These are phyloP conservation scores for Penicillium sp. DNA, from an alignment of 2,329 filamentous ascomycete genomes.

Conservation along the genomic window DNA sequence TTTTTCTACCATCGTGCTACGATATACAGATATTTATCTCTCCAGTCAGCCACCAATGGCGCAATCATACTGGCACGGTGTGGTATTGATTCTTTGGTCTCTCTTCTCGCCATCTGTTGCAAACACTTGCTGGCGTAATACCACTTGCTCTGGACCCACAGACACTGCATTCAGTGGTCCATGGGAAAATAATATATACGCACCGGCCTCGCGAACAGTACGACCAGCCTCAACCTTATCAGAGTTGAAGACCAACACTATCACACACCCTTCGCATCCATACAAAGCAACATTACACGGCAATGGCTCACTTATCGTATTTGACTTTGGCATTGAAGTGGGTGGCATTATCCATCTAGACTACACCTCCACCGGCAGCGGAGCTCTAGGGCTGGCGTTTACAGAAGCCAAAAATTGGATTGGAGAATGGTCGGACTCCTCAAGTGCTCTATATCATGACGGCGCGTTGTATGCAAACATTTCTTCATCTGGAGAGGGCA, in stretches of 20 bases:
- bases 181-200: slow-evolving; percentile 60
- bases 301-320: slow-evolving; percentile 55
- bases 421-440: slow-evolving; percentile 49
- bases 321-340: slow-evolving; percentile 60
- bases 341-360: slow-evolving; percentile 55
- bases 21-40: not conserved
- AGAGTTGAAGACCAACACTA: slow-evolving; percentile 28
- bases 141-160: slow-evolving; percentile 51
- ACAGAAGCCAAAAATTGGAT: slow-evolving; percentile 51
- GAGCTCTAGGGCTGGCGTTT: slow-evolving; percentile 48
- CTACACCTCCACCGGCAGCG: slow-evolving; percentile 45
- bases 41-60: slow-evolving; percentile 11
- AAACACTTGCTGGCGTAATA: slow-evolving; percentile 54
- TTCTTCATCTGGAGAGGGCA: slow-evolving; percentile 30
- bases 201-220: slow-evolving; percentile 53
- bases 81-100: slow-evolving; percentile 15
- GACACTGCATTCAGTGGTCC: slow-evolving; percentile 54
- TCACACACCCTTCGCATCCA: slow-evolving; percentile 30
- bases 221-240: slow-evolving; percentile 47
- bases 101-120: slow-evolving; percentile 17
- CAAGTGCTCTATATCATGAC: slow-evolving; percentile 48
- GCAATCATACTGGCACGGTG: slow-evolving; percentile 5
- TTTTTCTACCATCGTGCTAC: not conserved
- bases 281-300: slow-evolving; percentile 34
- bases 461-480: slow-evolving; percentile 41